A percentile compares a stretch with the other conserved stretches of the same genome.
Conservation (phyloP, 257 asterid genomes). For the Apocynum venetum region DNA sequence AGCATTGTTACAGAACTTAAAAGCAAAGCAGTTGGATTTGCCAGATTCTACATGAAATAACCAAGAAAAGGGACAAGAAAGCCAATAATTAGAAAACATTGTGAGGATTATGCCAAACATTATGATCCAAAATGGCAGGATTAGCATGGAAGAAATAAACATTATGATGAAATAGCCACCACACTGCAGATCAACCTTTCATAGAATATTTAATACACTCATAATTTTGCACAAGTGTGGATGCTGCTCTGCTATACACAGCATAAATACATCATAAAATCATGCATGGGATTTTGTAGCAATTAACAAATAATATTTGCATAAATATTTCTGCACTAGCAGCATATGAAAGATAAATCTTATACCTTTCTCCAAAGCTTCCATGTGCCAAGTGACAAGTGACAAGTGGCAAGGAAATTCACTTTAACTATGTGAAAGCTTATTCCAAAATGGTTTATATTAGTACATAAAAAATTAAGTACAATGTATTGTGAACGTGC, state of each 20-base stretch:
- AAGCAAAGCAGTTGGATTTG: conserved; percentile 94
- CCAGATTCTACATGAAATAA: conserved; percentile 61
- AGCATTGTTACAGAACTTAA: conserved; percentile 79
- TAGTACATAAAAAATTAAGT: not conserved
- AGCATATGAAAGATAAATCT: not conserved
- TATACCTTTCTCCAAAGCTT: not conserved
- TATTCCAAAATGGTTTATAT: not conserved
- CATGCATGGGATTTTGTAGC: not conserved
- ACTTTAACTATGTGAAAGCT: not conserved
- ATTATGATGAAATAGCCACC: not conserved
- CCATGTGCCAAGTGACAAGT: not conserved
- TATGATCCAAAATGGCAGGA: not conserved
- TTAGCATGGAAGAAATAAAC: not conserved
- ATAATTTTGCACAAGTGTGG: not conserved
- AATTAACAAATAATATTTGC: too few species aligned
- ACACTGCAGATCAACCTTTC: not conserved
- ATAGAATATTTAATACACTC: not conserved
- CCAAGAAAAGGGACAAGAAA: conserved; percentile 6
- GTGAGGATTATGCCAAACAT: not conserved
- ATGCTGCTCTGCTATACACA: not conserved
- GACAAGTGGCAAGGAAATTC: not conserved
- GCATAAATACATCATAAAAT: not conserved
- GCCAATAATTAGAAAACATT: conserved; percentile 1
- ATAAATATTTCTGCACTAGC: not conserved
- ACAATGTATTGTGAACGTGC: not conserved